Percentiles rank a stretch among this genome's conserved stretches.
Conservation (phyloP, 306 rosid genomes). For the Abrus precatorius region DNA sequence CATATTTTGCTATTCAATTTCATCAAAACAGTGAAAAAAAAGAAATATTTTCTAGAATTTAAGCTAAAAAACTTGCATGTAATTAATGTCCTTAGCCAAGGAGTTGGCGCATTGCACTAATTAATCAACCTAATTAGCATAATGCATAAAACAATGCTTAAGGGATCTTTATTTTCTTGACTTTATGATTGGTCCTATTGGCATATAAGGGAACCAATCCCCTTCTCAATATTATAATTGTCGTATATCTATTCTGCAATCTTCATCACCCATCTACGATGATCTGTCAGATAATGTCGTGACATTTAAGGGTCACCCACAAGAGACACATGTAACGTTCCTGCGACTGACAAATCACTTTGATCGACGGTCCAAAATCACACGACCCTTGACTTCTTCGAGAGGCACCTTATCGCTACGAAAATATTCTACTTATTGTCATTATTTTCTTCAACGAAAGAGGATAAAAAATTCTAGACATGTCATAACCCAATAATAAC, state of each 20-base stretch:
- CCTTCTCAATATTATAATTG: neutral
- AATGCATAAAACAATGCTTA: neutral
- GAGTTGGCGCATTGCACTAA: too few relatives aligned
- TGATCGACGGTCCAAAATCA: neutral
- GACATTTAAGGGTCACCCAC: neutral
- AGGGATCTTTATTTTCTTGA: neutral
- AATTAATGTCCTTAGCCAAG: too few relatives aligned
- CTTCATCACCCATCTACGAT: neutral
- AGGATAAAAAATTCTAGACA: neutral
- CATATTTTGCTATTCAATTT: too few relatives aligned
- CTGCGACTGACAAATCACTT: neutral
- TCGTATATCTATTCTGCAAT: neutral
- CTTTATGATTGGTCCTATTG: neutral
- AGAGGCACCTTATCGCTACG: neutral
- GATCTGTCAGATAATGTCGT: neutral
- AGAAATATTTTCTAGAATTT: too few relatives aligned
- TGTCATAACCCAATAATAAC: neutral
- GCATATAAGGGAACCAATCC: neutral
- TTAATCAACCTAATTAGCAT: neutral
- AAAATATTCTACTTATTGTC: neutral
- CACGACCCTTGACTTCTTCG: constrained; percentile 25
- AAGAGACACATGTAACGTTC: neutral
- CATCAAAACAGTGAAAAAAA: too few relatives aligned
- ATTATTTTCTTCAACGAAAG: neutral
- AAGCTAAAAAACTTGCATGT: too few relatives aligned